Base-by-base conservation (phyloP, 352 stramenopile species). In the Phytophthora megakarya region DNA sequence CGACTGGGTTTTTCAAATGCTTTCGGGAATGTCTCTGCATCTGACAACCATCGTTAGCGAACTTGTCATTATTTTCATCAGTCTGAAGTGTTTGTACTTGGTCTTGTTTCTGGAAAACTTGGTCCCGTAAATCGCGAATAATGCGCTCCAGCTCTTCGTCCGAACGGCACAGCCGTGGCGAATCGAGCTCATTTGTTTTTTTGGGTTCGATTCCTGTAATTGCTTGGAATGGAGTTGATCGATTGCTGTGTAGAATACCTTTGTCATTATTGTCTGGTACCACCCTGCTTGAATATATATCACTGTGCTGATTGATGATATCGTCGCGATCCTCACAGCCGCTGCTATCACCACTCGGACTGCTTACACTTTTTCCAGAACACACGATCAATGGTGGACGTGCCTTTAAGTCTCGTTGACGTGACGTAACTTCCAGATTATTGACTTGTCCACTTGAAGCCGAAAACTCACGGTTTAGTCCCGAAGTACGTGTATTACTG, bases 111-210 rank as follows among this genome's bases (percentile, higher is more conserved):
- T 72, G 60, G 13, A 74, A 73, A 40, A 91, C 80, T 54, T 86
- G 72, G 42, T 81, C 76, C 1, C 80, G 72, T 26, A 91, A 52
- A 19, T 89, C 80, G 22, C 64, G 76, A 51, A 91, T 91, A 40
- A 89, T 91, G 8, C 76, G 67, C 45, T 91, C 82, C 10, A 91
- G 48, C 43, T 88, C 82, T 33, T 84, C 85, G 53, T 91, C 78
- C 1, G 78, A 76, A 2, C 76, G 74, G 5, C 59, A 38, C 15
- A 19, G 61, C 3, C 38, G 48, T 13, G 50, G n/a, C 7, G 46
- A 67, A 39, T 45, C 7, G 30, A 11, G 21, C 5, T 57, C 51
- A 26, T 21, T 51, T 19, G 13, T 12, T 45, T 15, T 44, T 12
- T 48, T 60, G 4, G 40, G 33, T 22, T 50, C 68, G 1, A 21